Percentiles rank a stretch among this genome's conserved stretches.
Conservation (phyloP, 306 rosid genomes). For the Pterocarpus santalinus region DNA sequence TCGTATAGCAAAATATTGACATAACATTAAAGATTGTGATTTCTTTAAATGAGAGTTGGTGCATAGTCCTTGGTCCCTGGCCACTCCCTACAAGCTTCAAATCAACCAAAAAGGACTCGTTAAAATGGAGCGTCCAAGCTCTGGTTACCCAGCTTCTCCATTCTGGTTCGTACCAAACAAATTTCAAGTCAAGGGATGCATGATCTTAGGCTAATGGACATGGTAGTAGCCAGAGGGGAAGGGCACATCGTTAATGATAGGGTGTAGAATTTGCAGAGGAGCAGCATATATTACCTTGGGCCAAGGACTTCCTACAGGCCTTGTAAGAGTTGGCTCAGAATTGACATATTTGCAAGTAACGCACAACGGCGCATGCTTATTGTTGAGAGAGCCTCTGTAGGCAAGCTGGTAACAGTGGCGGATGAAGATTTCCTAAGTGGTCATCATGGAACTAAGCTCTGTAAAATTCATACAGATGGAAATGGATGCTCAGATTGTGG, state of each 20-base stretch:
- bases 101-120: conserved; percentile 30
- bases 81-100: background rate
- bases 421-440: background rate
- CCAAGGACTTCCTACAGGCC: conserved; percentile 13
- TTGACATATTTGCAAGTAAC: background rate
- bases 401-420: background rate
- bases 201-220: conserved; percentile 31
- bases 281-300: conserved; percentile 29
- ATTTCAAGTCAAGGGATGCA: conserved; percentile 7
- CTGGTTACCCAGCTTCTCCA: conserved; percentile 1
- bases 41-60: conserved; percentile 34
- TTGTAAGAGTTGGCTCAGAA: background rate
- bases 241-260: background rate
- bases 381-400: background rate
- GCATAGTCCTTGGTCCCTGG: background rate
- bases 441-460: background rate
- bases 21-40: background rate
- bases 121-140: conserved; percentile 30
- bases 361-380: background rate
- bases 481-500: conserved; percentile 3
- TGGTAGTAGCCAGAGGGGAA: conserved; percentile 3
- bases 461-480: background rate
- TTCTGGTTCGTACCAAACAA: conserved; percentile 38
- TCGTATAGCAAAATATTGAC: conserved; percentile 53
- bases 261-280: conserved; percentile 1